Conservation (phyloP, 805 yeast genomes). For the Candida tammaniensis region DNA sequence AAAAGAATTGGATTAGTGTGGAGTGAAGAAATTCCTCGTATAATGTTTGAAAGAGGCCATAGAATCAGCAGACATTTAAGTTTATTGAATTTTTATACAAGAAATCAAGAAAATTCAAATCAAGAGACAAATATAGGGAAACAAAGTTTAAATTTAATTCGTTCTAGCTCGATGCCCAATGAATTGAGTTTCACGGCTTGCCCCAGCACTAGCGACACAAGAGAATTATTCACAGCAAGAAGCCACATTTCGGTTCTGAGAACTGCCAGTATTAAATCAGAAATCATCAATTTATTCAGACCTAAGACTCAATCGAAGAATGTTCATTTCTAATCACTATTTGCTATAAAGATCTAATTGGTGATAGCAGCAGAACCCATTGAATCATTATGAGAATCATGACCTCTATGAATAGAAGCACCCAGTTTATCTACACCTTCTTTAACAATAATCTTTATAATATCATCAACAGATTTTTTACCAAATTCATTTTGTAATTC, state of each 20-base stretch:
- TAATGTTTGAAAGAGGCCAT: slow-evolving; percentile 4
- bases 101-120: slow-evolving; percentile 1
- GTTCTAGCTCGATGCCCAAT: no score
- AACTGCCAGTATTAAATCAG: slow-evolving; percentile 4
- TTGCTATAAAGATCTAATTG: slow-evolving; percentile 1
- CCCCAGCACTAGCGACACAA: no score
- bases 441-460: slow-evolving; percentile 55
- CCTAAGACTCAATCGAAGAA: no score
- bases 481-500: slow-evolving; percentile 73
- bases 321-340: not conserved
- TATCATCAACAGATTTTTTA: slow-evolving; percentile 49
- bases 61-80: slow-evolving; percentile 5
- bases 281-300: slow-evolving; percentile 1
- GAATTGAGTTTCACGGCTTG: no score
- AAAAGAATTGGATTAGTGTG: slow-evolving; percentile 10
- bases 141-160: no score
- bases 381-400: slow-evolving; percentile 47
- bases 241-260: slow-evolving; percentile 2
- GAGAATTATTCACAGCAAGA: no score
- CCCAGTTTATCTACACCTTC: slow-evolving; percentile 53
- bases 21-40: slow-evolving; percentile 10
- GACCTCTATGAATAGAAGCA: slow-evolving; percentile 18
- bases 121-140: no score
- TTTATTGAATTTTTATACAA: slow-evolving; percentile 3
- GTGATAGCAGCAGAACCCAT: slow-evolving; percentile 11